Evolutionary conservation across 495 filamentous ascomycete genomes (phyloP).

Genomic region (Apiosordaria backusii): DNA sequence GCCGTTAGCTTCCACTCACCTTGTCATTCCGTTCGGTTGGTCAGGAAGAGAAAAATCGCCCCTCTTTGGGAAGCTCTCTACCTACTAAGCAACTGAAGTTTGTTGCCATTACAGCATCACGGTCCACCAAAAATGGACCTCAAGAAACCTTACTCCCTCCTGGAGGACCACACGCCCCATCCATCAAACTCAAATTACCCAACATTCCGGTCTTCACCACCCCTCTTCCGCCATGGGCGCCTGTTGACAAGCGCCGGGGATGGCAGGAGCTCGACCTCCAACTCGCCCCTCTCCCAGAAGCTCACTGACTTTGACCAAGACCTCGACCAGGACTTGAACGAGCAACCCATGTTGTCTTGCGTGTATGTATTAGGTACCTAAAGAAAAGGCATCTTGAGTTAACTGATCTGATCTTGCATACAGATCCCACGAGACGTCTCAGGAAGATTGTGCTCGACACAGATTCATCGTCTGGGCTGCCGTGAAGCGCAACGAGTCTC

Average conservation of each 20-base stretch:
- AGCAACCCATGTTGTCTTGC: conserved; percentile 26
- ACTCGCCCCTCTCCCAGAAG: conserved; percentile 11
- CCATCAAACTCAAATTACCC: conserved; percentile 8
- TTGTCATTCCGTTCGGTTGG: not conserved
- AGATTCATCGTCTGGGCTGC: conserved; percentile 51
- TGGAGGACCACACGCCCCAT: conserved; percentile 30
- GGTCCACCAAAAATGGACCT: conserved; percentile 25
- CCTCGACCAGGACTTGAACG: conserved; percentile 3
- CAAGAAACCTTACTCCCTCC: conserved; percentile 32
- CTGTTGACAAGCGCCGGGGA: not conserved
- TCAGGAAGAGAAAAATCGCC: not conserved
- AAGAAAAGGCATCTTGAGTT: not conserved
- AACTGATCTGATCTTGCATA: not conserved
- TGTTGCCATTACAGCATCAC: not conserved
- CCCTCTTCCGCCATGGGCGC: conserved; percentile 15
- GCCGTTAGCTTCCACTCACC: conserved; percentile 1
- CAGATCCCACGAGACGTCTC: conserved; percentile 41
- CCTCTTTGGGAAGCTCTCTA: conserved; percentile 1
- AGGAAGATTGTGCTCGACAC: conserved; percentile 45
- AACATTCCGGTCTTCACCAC: conserved; percentile 13
- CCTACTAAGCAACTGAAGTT: not conserved
- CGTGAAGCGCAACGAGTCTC: conserved; percentile 46
- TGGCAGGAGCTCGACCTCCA: conserved; percentile 1
- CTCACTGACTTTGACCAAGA: conserved; percentile 4
- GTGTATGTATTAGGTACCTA: conserved; percentile 28